Evolutionary conservation across 257 asterid genomes (phyloP).

Genomic region (Scutellaria minor): DNA sequence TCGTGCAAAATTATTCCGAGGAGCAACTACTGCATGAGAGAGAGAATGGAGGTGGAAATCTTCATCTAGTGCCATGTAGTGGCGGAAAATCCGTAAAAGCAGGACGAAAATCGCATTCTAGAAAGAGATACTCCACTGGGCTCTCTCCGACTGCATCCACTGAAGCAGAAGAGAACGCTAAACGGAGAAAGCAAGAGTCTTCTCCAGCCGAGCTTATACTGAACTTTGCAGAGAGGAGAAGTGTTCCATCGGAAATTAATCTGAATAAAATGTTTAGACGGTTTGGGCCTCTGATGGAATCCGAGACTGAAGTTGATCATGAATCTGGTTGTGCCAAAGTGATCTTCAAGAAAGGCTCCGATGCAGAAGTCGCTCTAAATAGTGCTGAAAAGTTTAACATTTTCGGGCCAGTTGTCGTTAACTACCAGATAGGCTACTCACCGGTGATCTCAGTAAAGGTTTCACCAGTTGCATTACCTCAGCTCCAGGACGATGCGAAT

Average conservation of each 20-base stretch:
- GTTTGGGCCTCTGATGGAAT: constrained; percentile 88
- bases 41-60: constrained; percentile 47
- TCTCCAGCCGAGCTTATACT: constrained; percentile 87
- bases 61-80: constrained; percentile 39
- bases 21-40: constrained; percentile 62
- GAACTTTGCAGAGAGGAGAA: constrained; percentile 63
- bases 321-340: constrained; percentile 81
- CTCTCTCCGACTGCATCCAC: constrained; percentile 39
- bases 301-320: constrained; percentile 81
- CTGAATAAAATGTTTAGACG: constrained; percentile 88
- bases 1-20: constrained; percentile 72
- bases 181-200: constrained; percentile 58
- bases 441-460: constrained; percentile 64
- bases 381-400: constrained; percentile 76
- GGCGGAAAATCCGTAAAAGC: constrained; percentile 51
- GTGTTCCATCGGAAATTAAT: constrained; percentile 73
- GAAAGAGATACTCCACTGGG: constrained; percentile 63
- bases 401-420: constrained; percentile 76
- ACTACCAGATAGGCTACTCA: constrained; percentile 76
- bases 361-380: constrained; percentile 87
- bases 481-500: constrained; percentile 49
- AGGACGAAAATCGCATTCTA: constrained; percentile 56
- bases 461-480: constrained; percentile 53
- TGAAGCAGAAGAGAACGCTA: constrained; percentile 50
- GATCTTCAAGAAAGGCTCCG: constrained; percentile 86